A percentile compares a stretch with the other conserved stretches of the same genome.
Conservation (phyloP, 129 eudicot genomes). For the Helianthus annuus region DNA sequence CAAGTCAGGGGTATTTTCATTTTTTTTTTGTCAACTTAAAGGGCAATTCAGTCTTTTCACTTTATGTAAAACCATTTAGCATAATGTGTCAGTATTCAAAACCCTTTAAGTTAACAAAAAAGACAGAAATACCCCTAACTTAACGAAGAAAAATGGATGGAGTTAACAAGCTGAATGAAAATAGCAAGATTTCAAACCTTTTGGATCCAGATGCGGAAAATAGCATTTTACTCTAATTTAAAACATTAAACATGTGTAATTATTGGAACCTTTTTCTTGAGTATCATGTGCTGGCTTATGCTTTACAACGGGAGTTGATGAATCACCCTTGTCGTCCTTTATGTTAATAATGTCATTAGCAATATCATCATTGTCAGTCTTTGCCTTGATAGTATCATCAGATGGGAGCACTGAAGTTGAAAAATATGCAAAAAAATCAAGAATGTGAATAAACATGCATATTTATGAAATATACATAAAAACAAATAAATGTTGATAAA, state of each 20-base stretch:
- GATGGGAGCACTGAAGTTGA: conserved; percentile 33
- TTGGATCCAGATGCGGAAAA: no score
- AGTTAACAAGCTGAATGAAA: no score
- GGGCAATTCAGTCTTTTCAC: no score
- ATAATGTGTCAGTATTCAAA: no score
- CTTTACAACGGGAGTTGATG: conserved; percentile 27
- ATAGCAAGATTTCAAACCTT: no score
- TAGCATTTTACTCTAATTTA: no score
- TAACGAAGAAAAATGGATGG: no score
- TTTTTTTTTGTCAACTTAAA: no score
- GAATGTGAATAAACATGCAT: not conserved
- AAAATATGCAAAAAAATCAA: not conserved
- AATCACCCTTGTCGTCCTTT: conserved; percentile 34
- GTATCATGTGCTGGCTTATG: conserved; percentile 30
- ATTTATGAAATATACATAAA: conserved; percentile 1
- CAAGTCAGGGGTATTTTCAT: no score
- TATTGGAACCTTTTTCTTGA: conserved; percentile 46
- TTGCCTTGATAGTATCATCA: conserved; percentile 34
- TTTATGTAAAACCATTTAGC: no score
- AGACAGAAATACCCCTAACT: no score
- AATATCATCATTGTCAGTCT: conserved; percentile 18
- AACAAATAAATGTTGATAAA: not conserved
- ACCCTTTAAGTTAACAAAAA: no score
- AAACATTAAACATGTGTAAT: not conserved
- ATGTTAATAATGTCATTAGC: conserved; percentile 25